Conservation (phyloP, 495 filamentous ascomycete species). For the Cercophora newfieldiana region DNA sequence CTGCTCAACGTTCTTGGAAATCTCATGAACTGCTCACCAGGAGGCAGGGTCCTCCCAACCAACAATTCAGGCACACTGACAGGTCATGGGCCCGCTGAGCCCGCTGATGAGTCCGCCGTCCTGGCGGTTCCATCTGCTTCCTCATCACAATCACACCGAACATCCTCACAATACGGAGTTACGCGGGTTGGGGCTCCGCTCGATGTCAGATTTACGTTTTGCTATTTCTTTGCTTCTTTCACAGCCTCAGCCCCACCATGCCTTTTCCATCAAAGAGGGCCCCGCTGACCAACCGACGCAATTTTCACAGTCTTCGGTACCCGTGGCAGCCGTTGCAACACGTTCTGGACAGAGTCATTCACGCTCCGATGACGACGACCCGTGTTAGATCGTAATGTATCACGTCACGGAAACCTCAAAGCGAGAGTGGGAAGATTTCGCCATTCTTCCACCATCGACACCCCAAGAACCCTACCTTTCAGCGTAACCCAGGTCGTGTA, state of each 20-base stretch:
- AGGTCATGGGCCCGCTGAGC: constrained; percentile 22
- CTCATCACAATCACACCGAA: not conserved
- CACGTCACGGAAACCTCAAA: not conserved
- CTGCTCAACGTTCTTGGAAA: constrained; percentile 15
- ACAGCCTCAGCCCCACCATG: constrained; percentile 19
- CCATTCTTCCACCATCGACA: not conserved
- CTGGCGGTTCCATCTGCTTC: constrained; percentile 1
- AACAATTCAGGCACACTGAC: constrained; percentile 15
- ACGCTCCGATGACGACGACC: not conserved
- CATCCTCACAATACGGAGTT: not conserved
- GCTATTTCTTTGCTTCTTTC: constrained; percentile 7
- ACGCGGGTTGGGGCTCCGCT: constrained; percentile 10
- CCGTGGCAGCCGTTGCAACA: constrained; percentile 6
- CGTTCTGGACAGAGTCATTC: not conserved
- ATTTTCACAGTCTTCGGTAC: not conserved
- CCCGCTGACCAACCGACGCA: not conserved
- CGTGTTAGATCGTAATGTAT: not conserved
- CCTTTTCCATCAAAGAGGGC: not conserved
- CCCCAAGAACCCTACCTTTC: not conserved
- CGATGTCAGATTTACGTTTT: not conserved
- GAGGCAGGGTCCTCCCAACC: constrained; percentile 10
- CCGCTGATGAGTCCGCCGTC: constrained; percentile 26
- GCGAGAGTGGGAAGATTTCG: not conserved
- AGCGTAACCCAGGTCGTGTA: too few relatives aligned
- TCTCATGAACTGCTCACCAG: constrained; percentile 1